Conservation (phyloP, 805 yeast species). For the Nakazawaea sp. region DNA sequence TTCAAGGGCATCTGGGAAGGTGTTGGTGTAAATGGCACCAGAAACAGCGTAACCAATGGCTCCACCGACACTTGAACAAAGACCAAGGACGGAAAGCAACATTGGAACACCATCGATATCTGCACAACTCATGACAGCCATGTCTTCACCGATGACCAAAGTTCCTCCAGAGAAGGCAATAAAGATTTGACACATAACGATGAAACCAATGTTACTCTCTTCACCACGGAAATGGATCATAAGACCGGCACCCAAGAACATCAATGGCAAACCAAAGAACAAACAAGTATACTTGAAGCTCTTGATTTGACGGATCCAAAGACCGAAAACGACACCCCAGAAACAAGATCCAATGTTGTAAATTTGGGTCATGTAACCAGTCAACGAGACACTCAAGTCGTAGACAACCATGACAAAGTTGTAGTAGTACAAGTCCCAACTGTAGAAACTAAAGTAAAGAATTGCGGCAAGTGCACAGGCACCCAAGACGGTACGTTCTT, state of each 20-base stretch:
- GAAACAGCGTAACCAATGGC: constrained; percentile 33
- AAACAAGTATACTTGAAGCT: constrained; percentile 18
- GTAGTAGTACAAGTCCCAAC: constrained; percentile 19
- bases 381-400: constrained; percentile 13
- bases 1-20: constrained; percentile 20
- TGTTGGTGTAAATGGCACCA: constrained; percentile 29
- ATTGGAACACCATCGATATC: constrained; percentile 35
- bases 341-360: constrained; percentile 20
- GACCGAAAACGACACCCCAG: constrained; percentile 17
- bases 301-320: constrained; percentile 15
- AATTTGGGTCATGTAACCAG: constrained; percentile 20
- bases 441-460: constrained; percentile 16
- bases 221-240: constrained; percentile 20
- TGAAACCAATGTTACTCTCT: constrained; percentile 15
- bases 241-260: constrained; percentile 18
- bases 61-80: constrained; percentile 29
- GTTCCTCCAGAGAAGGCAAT: constrained; percentile 34
- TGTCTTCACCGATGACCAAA: constrained; percentile 20
- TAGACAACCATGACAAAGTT: constrained; percentile 17
- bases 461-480: constrained; percentile 16
- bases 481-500: constrained; percentile 20
- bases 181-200: constrained; percentile 25
- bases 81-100: constrained; percentile 27
- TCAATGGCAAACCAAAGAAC: constrained; percentile 17
- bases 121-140: constrained; percentile 31